Conservation (phyloP, 768 basidiomycete species). For the Cyathus striatus region DNA sequence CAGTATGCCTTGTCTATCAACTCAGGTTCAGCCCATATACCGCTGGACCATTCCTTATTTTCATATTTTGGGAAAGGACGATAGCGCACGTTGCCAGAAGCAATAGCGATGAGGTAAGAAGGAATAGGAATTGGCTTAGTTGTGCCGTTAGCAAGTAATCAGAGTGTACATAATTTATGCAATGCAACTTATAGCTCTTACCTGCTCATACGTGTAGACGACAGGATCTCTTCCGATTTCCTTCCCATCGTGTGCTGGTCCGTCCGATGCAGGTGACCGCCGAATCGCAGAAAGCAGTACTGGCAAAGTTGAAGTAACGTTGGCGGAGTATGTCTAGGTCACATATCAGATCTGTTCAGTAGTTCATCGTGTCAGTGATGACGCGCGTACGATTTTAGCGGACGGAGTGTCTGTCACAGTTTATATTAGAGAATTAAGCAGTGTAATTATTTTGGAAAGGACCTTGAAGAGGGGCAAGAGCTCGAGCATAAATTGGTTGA, state of each 20-base stretch:
- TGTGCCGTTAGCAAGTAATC: not conserved
- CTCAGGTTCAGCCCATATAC: slow-evolving; percentile 91
- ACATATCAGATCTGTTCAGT: slow-evolving; percentile 1
- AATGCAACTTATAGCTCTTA: too few species aligned
- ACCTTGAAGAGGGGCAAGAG: slow-evolving; percentile 79
- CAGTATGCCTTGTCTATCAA: slow-evolving; percentile 70
- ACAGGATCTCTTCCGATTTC: slow-evolving; percentile 69
- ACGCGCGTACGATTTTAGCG: slow-evolving; percentile 75
- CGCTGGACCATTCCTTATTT: slow-evolving; percentile 73
- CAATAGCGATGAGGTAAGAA: slow-evolving; percentile 89
- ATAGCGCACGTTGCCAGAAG: slow-evolving; percentile 78
- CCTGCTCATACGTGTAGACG: slow-evolving; percentile 76
- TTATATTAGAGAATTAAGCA: too few species aligned
- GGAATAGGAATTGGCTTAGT: slow-evolving; percentile 83
- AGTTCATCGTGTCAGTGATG: not conserved
- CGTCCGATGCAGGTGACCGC: slow-evolving; percentile 66
- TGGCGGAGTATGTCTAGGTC: slow-evolving; percentile 75
- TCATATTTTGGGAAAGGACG: slow-evolving; percentile 51
- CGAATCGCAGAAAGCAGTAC: slow-evolving; percentile 83
- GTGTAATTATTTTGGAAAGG: too few species aligned
- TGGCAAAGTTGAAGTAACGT: slow-evolving; percentile 73
- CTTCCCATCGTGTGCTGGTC: slow-evolving; percentile 70
- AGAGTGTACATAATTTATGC: too few species aligned
- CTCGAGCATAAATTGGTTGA: slow-evolving; percentile 86
- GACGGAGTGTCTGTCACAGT: slow-evolving; percentile 88